Percentiles rank a stretch among this genome's conserved stretches.
These are phyloP conservation scores for Juglanconis juglandina DNA, from an alignment of 2,329 filamentous ascomycete genomes.

Conservation along the genomic window DNA sequence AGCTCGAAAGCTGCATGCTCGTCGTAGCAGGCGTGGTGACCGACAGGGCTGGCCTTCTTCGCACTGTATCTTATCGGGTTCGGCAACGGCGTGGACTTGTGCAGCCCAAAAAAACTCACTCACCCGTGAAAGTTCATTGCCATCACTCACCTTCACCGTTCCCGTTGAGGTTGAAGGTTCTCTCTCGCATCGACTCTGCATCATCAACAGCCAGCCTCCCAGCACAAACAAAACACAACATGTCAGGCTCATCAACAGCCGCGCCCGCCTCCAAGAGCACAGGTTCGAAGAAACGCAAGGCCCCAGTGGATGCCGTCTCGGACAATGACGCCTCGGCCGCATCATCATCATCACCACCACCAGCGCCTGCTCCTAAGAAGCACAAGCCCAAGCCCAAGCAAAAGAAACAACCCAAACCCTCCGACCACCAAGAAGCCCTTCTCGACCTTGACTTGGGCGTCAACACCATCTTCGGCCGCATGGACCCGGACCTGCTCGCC, in stretches of 20 bases:
- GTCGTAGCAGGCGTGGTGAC: too few relatives aligned
- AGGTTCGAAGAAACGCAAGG: constrained; percentile 53
- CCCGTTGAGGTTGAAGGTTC: too few relatives aligned
- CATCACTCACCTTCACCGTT: too few relatives aligned
- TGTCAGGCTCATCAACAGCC: constrained; percentile 8
- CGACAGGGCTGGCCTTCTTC: background rate
- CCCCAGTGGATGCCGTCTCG: constrained; percentile 40
- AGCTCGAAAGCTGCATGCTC: too few relatives aligned
- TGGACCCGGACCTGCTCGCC: constrained; percentile 79
- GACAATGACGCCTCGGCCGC: background rate
- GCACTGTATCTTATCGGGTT: background rate
- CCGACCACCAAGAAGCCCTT: constrained; percentile 51
- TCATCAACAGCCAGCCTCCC: background rate
- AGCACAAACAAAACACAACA: constrained; percentile 5
- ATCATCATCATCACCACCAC: background rate
- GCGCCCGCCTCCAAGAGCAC: constrained; percentile 18
- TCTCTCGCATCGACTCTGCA: background rate
- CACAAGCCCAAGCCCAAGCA: constrained; percentile 42
- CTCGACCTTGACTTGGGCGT: constrained; percentile 69
- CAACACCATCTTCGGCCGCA: constrained; percentile 74
- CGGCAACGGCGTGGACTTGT: background rate
- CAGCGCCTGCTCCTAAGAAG: constrained; percentile 19
- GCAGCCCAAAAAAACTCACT: background rate
- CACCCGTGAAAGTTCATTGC: background rate
- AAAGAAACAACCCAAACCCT: constrained; percentile 30